phyloP scores from a whole-genome alignment of 768 basidiomycete species.

The Naematelia encephala region DNA sequence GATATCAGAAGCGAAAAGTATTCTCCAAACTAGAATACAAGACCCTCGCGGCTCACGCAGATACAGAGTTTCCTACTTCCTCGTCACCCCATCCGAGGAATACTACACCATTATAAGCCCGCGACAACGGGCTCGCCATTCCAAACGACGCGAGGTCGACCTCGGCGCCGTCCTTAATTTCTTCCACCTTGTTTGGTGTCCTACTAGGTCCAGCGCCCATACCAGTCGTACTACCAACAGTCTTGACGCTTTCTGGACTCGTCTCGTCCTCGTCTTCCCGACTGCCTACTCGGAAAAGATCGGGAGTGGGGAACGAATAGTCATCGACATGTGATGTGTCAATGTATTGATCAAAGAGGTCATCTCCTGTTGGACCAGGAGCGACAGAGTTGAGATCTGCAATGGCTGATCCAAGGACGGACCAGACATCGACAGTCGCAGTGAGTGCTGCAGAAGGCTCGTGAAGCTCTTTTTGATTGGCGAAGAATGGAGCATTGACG shows the following conservation, averaged over 20 bases:
- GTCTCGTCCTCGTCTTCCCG: conserved; percentile 20
- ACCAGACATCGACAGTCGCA: neutral
- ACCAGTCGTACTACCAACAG: conserved; percentile 22
- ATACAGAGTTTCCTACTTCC: neutral
- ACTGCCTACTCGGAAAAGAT: conserved; percentile 11
- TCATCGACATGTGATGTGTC: conserved; percentile 19
- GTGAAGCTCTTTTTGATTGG: neutral
- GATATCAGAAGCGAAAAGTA: neutral
- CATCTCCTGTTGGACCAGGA: conserved; percentile 12
- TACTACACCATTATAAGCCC: neutral
- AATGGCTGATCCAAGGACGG: neutral
- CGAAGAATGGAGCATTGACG: conserved; percentile 4
- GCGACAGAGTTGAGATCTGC: neutral
- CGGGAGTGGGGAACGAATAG: conserved; percentile 26
- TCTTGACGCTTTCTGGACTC: conserved; percentile 32
- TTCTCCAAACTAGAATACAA: no score
- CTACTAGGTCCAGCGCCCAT: neutral
- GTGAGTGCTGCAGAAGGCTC: neutral
- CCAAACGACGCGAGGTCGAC: neutral
- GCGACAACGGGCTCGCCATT: neutral
- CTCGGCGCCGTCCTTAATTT: neutral
- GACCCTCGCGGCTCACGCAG: neutral
- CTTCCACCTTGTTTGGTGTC: neutral
- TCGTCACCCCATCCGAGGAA: neutral
- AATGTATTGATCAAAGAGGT: conserved; percentile 32